A percentile compares a stretch with the other conserved stretches of the same genome.
These are phyloP conservation scores for Metschnikowia kunwiensis DNA, from an alignment of 805 yeast genomes.

Conservation along the genomic window DNA sequence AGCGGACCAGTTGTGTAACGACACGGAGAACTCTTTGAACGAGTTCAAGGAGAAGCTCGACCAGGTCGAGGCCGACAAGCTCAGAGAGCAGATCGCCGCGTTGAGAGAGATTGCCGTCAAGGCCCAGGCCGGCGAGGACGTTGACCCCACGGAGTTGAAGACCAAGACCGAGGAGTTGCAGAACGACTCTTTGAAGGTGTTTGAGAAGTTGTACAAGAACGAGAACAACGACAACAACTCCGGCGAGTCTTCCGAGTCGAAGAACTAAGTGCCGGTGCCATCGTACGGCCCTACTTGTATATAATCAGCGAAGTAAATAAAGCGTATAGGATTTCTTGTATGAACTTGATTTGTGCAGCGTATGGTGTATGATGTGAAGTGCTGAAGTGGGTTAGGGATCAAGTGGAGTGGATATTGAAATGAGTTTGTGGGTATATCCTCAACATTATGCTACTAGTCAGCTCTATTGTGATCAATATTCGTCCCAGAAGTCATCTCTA, in stretches of 20 bases:
- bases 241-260: slow-evolving; percentile 25
- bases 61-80: slow-evolving; percentile 45
- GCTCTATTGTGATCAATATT: no score
- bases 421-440: no score
- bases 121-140: slow-evolving; percentile 62
- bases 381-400: no score
- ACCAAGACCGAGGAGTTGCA: slow-evolving; percentile 73
- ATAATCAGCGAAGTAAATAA: slow-evolving; percentile 14
- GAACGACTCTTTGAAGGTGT: slow-evolving; percentile 69
- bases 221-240: slow-evolving; percentile 23
- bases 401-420: no score
- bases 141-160: slow-evolving; percentile 61
- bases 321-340: no score
- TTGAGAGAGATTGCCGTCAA: slow-evolving; percentile 62
- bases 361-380: no score
- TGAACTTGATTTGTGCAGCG: no score
- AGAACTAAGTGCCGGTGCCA: slow-evolving; percentile 21
- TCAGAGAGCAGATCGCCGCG: slow-evolving; percentile 25
- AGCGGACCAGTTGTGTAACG: slow-evolving; percentile 69
- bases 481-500: no score
- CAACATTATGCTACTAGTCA: no score
- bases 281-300: slow-evolving; percentile 16
- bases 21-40: slow-evolving; percentile 47
- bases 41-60: slow-evolving; percentile 48
- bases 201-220: slow-evolving; percentile 56